Conservation (phyloP, 2,329 filamentous ascomycete genomes). For the Stagonosporopsis vannaccii region DNA sequence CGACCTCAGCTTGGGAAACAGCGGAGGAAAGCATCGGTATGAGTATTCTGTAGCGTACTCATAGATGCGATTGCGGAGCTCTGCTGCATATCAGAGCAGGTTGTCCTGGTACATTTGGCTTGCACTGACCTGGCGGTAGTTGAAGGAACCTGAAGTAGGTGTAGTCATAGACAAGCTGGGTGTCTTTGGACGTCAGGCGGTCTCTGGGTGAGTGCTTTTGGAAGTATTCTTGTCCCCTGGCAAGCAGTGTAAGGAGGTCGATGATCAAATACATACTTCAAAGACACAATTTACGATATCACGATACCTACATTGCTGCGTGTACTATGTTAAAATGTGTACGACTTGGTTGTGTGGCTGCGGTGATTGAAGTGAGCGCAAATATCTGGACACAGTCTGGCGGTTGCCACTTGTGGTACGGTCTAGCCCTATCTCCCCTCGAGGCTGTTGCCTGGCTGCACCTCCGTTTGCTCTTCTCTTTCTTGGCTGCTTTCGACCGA, state of each 20-base stretch:
- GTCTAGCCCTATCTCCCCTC: background rate
- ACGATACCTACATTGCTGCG: conserved; percentile 10
- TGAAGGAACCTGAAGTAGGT: conserved; percentile 24
- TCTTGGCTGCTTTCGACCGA: background rate
- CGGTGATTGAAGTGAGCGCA: background rate
- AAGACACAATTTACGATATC: background rate
- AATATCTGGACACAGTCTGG: background rate
- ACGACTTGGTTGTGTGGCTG: background rate
- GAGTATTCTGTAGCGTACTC: conserved; percentile 22
- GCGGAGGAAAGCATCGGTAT: conserved; percentile 23
- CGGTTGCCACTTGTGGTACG: background rate
- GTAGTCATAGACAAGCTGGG: conserved; percentile 10
- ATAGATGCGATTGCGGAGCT: conserved; percentile 38
- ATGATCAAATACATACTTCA: background rate
- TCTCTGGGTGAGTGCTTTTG: background rate
- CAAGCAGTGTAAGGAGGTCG: background rate
- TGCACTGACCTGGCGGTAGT: conserved; percentile 30
- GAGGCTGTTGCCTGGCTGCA: background rate
- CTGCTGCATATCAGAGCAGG: conserved; percentile 20
- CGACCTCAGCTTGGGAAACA: conserved; percentile 1
- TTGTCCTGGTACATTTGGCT: background rate
- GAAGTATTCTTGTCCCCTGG: background rate
- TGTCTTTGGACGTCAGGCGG: background rate
- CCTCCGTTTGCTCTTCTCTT: conserved; percentile 2
- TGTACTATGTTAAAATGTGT: background rate